A percentile compares a stretch with the other conserved stretches of the same genome.
These are phyloP conservation scores for Curvularia spicifera DNA, from an alignment of 2,329 filamentous ascomycete species.

Conservation along the genomic window DNA sequence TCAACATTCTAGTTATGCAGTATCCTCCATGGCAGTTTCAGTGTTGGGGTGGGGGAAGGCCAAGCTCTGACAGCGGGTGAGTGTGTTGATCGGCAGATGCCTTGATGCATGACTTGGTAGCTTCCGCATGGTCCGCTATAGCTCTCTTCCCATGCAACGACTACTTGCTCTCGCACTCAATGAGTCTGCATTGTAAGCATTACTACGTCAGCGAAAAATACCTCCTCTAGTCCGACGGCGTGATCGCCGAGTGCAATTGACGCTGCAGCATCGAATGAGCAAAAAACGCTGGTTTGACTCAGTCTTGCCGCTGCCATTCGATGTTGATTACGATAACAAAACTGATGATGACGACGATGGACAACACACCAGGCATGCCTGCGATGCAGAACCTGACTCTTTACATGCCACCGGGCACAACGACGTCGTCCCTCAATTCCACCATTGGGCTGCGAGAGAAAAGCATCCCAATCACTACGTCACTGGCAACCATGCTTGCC, in stretches of 20 bases:
- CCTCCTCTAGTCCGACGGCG: constrained; percentile 4
- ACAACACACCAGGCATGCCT: not conserved
- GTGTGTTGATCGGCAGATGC: constrained; percentile 13
- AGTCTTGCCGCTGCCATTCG: not conserved
- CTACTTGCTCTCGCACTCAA: not conserved
- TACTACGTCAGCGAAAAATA: constrained; percentile 2
- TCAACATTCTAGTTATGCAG: not conserved
- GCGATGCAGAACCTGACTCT: constrained; percentile 8
- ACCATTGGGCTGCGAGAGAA: not conserved
- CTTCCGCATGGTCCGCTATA: constrained; percentile 8
- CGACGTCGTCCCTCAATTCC: not conserved
- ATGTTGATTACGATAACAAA: not conserved
- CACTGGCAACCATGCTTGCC: constrained; percentile 16
- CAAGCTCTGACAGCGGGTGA: not conserved
- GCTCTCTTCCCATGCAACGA: not conserved
- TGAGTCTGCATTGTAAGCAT: constrained; percentile 2
- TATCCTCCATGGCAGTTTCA: not conserved
- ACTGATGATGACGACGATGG: not conserved
- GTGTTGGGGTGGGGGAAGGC: not conserved
- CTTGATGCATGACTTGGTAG: constrained; percentile 2
- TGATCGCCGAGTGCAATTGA: constrained; percentile 3
- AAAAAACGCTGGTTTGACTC: not conserved
- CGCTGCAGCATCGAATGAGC: constrained; percentile 1
- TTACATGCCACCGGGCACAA: not conserved
- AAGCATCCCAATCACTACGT: constrained; percentile 8